Conservation (phyloP, 1,284 basidiomycete species). For the Sporisorium sorghi region DNA sequence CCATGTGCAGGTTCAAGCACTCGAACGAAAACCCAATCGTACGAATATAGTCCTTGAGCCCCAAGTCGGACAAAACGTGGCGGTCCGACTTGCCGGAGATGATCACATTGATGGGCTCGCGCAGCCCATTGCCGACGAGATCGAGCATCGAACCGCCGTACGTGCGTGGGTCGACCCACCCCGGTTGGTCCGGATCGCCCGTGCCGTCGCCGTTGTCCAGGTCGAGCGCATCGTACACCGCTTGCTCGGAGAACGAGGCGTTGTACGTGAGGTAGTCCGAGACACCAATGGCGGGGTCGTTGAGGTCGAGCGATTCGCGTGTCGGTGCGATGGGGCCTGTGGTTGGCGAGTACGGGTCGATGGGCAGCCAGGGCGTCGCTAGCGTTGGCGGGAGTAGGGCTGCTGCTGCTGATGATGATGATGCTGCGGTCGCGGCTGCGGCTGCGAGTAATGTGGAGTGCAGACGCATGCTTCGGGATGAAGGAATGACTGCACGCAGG, state of each 20-base stretch:
- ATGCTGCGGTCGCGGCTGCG: not conserved
- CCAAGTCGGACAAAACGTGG: constrained; percentile 78
- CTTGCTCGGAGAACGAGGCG: constrained; percentile 39
- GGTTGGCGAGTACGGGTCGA: constrained; percentile 23
- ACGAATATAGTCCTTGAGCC: constrained; percentile 82
- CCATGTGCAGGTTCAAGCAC: constrained; percentile 84
- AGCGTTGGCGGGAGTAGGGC: not conserved
- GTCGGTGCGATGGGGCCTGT: constrained; percentile 12
- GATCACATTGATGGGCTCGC: constrained; percentile 90
- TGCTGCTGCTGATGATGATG: not conserved
- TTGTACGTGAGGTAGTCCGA: constrained; percentile 37
- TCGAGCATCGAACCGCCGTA: constrained; percentile 64
- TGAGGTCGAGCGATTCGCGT: constrained; percentile 34
- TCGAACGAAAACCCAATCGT: constrained; percentile 78
- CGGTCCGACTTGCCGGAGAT: constrained; percentile 83
- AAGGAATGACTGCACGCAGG: no score
- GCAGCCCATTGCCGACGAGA: constrained; percentile 78
- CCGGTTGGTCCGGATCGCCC: constrained; percentile 37
- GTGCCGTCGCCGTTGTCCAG: constrained; percentile 45
- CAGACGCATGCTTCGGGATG: constrained; percentile 24
- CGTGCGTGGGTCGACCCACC: constrained; percentile 57
- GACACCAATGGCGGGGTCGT: constrained; percentile 26
- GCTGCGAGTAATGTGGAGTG: constrained; percentile 11
- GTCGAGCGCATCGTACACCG: constrained; percentile 39
- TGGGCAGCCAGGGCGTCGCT: constrained; percentile 23